Evolutionary conservation across 176 grass and related monocot genomes (phyloP).

Genomic region (Eremochloa ophiuroides): DNA sequence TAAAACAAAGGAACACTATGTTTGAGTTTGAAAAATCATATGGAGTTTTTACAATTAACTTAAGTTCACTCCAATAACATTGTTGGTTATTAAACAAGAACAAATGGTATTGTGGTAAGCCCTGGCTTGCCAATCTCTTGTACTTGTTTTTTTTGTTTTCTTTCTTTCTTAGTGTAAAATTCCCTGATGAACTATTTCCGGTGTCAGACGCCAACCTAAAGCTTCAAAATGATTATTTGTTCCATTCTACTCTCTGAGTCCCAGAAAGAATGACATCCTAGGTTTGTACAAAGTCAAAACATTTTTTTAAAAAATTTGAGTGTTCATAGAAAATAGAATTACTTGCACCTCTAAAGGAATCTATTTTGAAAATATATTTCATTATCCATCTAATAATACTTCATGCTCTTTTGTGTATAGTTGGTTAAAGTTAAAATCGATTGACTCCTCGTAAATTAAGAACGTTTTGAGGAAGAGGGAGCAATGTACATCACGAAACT

Average conservation of each 20-base stretch:
- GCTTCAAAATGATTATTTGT: neutral
- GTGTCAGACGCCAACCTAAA: neutral
- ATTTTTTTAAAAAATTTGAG: too few species aligned
- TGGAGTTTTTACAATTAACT: neutral
- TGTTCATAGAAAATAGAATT: neutral
- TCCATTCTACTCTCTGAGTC: neutral
- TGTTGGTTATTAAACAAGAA: neutral
- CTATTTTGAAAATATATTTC: too few species aligned
- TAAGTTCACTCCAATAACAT: neutral
- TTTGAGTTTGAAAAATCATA: too few species aligned
- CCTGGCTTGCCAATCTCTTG: too few species aligned
- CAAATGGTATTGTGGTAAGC: too few species aligned
- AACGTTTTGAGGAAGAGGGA: neutral
- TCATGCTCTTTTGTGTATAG: neutral
- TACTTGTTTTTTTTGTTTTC: too few species aligned
- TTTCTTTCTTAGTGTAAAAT: too few species aligned
- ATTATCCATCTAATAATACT: too few species aligned
- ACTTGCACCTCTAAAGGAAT: too few species aligned
- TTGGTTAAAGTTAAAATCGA: neutral
- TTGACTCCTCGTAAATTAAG: neutral
- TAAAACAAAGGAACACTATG: too few species aligned
- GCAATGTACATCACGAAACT: neutral
- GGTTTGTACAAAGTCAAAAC: too few species aligned
- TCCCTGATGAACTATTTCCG: neutral
- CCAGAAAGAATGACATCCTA: neutral